Percentiles rank a stretch among this genome's conserved stretches.
These are phyloP conservation scores for Melampsora larici-populina DNA, from an alignment of 1,284 basidiomycete genomes.

Conservation along the genomic window DNA sequence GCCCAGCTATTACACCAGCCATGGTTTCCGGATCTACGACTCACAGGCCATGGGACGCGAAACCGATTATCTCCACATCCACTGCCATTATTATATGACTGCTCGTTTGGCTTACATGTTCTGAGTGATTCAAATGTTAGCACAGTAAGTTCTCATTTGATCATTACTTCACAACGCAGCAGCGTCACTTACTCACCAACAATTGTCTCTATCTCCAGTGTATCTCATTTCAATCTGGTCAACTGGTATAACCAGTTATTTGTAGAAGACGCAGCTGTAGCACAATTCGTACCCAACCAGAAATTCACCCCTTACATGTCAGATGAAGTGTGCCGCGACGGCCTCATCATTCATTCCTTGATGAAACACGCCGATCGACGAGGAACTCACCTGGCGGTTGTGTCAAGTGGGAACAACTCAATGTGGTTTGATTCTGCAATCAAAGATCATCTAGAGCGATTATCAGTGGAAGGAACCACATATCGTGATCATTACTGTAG, in stretches of 20 bases:
- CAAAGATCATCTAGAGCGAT: background rate
- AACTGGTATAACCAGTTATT: background rate
- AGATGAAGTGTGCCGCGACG: background rate
- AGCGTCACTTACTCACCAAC: background rate
- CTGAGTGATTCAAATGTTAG: background rate
- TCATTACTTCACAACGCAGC: background rate
- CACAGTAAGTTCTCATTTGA: background rate
- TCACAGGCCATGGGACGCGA: no score
- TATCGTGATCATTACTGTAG: background rate
- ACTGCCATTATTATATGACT: no score
- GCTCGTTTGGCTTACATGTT: no score
- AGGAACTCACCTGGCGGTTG: background rate
- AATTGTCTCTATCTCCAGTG: background rate
- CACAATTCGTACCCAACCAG: background rate
- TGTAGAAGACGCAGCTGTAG: background rate
- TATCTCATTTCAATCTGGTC: background rate
- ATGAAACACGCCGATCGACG: background rate
- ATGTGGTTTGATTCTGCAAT: background rate
- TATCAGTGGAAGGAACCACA: background rate
- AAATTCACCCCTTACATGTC: background rate
- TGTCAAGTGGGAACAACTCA: background rate
- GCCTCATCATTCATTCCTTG: no score
- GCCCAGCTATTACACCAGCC: no score
- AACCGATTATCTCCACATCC: no score
- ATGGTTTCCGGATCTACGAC: no score